Base-by-base conservation (phyloP, 768 basidiomycete species). In the Punctularia strigosozonata region DNA sequence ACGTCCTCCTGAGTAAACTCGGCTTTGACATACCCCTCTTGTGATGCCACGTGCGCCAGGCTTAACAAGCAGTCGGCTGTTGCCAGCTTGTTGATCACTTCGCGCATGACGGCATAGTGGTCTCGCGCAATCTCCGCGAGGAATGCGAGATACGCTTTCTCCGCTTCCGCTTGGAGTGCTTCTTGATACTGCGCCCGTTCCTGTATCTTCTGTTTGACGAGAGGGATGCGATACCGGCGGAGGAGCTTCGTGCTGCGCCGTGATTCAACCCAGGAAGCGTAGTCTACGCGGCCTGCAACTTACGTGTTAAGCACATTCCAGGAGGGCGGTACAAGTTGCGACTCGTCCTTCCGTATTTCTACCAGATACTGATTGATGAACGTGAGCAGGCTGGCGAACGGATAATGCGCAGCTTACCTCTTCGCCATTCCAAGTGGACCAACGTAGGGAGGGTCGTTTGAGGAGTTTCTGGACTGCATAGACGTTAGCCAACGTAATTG, bases 51-150 rank as follows among this genome's bases (percentile, higher is more conserved):
- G 32, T 72, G 72, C 0, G 91, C 84, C 12, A 98, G 66, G 50
- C 87, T 88, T 41, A 82, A 62, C 43, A 99, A 62, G 53, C 92
- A 95, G 60, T 99, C 90, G 19, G 82, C 80, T 2, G 65, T 70
- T 1, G 89, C 89, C 21, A 99, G 65, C 45, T 85, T 80, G 48
- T 83, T 77, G 17, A 90, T 77, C 5, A 71, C 78, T 43, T 82
- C 71, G 7, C 90, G 73, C 41, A 97, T 60, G 6, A 79, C 46
- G 4, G 66, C 71, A 50, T 94, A 92, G 46, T 81, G 65, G 13
- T 77, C 69, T 23, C 63, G 55, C 6, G 75, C 60, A 22, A 92
- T 85, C 40, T 88, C 79, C 23, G 59, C 52, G 31, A 90, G 68
- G 50, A 91, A 91, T 6, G 64, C 54, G 14, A 63, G 63, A 50